A percentile compares a stretch with the other conserved stretches of the same genome.
Conservation (phyloP, 2,329 filamentous ascomycete species). For the Macrophomina tecta region DNA sequence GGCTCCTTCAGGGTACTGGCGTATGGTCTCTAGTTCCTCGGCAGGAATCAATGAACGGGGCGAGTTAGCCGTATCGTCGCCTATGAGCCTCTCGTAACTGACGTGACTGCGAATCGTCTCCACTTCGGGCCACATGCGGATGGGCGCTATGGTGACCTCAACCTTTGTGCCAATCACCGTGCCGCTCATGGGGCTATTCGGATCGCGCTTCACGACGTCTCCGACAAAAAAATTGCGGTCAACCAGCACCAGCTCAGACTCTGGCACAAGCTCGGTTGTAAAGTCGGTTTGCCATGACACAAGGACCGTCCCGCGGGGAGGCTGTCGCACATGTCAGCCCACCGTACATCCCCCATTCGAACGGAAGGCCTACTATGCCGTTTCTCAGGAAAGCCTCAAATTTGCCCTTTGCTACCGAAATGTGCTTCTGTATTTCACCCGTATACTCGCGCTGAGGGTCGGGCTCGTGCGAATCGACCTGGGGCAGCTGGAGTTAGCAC, state of each 20-base stretch:
- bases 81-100: constrained; percentile 32
- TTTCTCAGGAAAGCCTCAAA: constrained; percentile 50
- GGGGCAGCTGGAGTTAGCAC: constrained; percentile 29
- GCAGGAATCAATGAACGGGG: constrained; percentile 48
- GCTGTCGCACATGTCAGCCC: constrained; percentile 34
- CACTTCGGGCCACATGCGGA: constrained; percentile 31
- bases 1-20: constrained; percentile 57
- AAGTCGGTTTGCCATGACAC: constrained; percentile 55
- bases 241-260: constrained; percentile 55
- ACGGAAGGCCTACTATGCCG: constrained; percentile 39
- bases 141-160: constrained; percentile 52
- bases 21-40: constrained; percentile 53
- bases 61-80: constrained; percentile 29
- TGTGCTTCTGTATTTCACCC: constrained; percentile 45
- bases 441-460: constrained; percentile 48
- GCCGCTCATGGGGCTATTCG: constrained; percentile 58
- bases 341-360: not conserved
- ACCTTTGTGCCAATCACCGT: constrained; percentile 58
- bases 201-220: constrained; percentile 59
- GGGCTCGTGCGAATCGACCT: constrained; percentile 55
- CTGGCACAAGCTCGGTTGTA: constrained; percentile 48
- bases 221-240: constrained; percentile 62
- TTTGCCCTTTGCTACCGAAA: constrained; percentile 38
- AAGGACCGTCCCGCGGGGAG: constrained; percentile 59
- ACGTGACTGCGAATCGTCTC: constrained; percentile 31